phyloP scores from a whole-genome alignment of 148 eudicot species.

The Dysphania ambrosioides region DNA sequence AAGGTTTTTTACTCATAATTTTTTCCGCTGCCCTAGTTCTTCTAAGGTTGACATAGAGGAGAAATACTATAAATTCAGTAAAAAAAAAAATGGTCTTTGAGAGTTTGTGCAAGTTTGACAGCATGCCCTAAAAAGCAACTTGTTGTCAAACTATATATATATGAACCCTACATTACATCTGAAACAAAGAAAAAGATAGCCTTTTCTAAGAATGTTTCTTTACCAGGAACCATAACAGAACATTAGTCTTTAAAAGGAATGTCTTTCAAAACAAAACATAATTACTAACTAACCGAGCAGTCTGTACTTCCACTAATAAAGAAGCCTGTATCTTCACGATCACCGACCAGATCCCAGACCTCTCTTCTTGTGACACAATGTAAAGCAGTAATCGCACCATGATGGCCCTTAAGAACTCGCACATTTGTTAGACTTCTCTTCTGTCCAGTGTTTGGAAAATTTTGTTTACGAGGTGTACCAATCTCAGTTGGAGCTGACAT shows the following conservation, averaged over 20 bases:
- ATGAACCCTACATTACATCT: neutral
- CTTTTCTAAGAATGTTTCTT: neutral
- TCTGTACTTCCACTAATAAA: constrained; percentile 93
- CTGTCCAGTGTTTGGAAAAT: constrained; percentile 49
- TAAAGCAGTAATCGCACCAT: constrained; percentile 75
- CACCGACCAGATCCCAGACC: constrained; percentile 93
- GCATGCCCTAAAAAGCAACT: neutral
- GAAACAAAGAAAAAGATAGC: neutral
- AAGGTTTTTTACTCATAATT: neutral
- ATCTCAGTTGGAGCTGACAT: constrained; percentile 45
- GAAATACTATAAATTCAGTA: neutral
- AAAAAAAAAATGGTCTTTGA: too few relatives aligned
- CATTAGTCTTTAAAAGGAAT: neutral
- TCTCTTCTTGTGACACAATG: constrained; percentile 90
- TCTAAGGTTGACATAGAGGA: neutral
- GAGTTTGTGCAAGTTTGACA: neutral
- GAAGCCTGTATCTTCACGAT: constrained; percentile 96
- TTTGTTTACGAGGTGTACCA: constrained; percentile 59
- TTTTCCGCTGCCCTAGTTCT: neutral
- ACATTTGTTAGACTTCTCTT: constrained; percentile 68
- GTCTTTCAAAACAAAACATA: neutral
- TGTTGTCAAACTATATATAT: neutral
- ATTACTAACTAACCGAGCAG: constrained; percentile 51
- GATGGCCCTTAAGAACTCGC: constrained; percentile 83
- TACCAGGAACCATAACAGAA: neutral